Percentiles rank a stretch among this genome's conserved stretches.
Conservation (phyloP, 2,329 filamentous ascomycete genomes). For the Colletotrichum truncatum region DNA sequence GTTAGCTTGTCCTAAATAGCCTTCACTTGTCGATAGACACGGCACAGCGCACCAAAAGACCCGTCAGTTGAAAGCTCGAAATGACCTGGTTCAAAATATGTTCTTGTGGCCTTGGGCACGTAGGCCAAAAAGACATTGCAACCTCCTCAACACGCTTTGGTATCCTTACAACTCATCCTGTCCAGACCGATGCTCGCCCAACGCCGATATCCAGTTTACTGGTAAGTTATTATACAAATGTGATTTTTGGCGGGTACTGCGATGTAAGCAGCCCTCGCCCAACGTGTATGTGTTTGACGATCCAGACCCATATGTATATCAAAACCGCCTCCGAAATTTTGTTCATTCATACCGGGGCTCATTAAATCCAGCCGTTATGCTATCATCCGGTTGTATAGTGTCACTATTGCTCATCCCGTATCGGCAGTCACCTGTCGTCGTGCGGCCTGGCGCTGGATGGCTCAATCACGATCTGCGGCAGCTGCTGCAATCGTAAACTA, state of each 20-base stretch:
- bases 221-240: slow-evolving; percentile 24
- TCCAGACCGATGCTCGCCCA: slow-evolving; percentile 14
- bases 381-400: background rate
- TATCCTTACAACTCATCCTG: slow-evolving; percentile 24
- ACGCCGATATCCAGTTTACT: slow-evolving; percentile 23
- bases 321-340: slow-evolving; percentile 4
- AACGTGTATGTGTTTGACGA: slow-evolving; percentile 9
- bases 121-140: background rate
- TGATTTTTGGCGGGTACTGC: background rate
- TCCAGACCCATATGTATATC: slow-evolving; percentile 9
- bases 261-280: background rate
- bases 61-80: background rate
- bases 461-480: slow-evolving; percentile 69
- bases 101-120: background rate
- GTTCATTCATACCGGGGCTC: background rate
- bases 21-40: too few relatives aligned
- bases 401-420: background rate
- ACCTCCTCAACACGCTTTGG: slow-evolving; percentile 31
- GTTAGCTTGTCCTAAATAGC: too few relatives aligned
- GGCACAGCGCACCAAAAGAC: background rate
- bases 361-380: slow-evolving; percentile 18
- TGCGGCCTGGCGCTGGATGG: slow-evolving; percentile 48
- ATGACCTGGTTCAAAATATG: background rate
- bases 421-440: slow-evolving; percentile 20
- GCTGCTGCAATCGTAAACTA: slow-evolving; percentile 55